phyloP scores from a whole-genome alignment of 108 stramenopile species.

The Seminavis robusta region DNA sequence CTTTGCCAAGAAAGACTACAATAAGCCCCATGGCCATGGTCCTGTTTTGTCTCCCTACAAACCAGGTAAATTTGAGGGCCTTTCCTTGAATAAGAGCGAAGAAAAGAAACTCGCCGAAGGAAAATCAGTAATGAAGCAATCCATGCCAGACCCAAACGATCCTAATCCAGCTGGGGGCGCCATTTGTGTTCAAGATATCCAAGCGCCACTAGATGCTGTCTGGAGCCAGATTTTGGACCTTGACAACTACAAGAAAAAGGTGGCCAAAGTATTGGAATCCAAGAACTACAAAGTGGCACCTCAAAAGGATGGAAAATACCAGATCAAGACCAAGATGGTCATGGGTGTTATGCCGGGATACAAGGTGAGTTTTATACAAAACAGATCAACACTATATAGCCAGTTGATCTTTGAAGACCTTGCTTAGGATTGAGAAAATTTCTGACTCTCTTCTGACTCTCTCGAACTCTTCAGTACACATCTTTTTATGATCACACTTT shows the following conservation, averaged over 20 bases:
- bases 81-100: conserved; percentile 30
- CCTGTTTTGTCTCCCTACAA: conserved; percentile 42
- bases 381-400: background rate
- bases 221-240: conserved; percentile 72
- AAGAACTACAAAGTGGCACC: conserved; percentile 51
- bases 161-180: conserved; percentile 36
- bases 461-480: conserved; percentile 30
- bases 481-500: conserved; percentile 61
- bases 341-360: conserved; percentile 71
- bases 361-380: conserved; percentile 39
- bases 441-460: conserved; percentile 10
- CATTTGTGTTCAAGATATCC: conserved; percentile 72
- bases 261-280: conserved; percentile 57
- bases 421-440: background rate
- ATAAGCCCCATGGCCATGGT: conserved; percentile 43
- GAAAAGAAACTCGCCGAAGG: conserved; percentile 30
- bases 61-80: conserved; percentile 41
- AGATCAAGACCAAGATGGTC: conserved; percentile 62
- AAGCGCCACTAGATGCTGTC: conserved; percentile 57
- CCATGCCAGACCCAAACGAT: conserved; percentile 6
- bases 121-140: conserved; percentile 67
- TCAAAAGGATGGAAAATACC: conserved; percentile 29
- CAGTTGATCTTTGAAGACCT: too few relatives aligned
- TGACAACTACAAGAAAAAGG: conserved; percentile 59
- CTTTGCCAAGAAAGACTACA: conserved; percentile 27